These are phyloP conservation scores for Corylus avellana DNA, from an alignment of 306 rosid genomes.

Conservation along the genomic window DNA sequence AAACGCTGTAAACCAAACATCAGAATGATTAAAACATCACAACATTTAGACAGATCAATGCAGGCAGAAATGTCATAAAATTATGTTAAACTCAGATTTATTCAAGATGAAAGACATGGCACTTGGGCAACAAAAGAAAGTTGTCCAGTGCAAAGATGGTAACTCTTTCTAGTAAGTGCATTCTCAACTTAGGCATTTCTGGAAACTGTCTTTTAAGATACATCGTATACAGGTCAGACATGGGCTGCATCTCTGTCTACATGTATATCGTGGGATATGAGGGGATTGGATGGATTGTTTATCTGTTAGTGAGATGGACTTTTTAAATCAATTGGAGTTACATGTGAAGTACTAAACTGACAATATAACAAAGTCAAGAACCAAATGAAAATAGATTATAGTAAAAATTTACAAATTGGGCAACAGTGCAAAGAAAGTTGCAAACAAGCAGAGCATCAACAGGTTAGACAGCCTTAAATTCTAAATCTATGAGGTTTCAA, in stretches of 20 bases:
- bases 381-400: background rate
- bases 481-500: background rate
- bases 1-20: constrained; percentile 13
- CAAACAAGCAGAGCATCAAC: background rate
- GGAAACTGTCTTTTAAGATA: background rate
- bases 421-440: background rate
- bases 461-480: constrained; percentile 16
- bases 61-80: background rate
- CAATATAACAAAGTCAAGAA: background rate
- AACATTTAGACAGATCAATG: background rate
- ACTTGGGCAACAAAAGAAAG: background rate
- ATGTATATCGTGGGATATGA: background rate
- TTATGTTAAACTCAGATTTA: background rate
- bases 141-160: background rate
- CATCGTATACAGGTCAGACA: background rate
- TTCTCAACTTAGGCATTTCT: background rate
- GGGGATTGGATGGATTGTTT: background rate
- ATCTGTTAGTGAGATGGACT: background rate
- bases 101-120: background rate
- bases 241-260: background rate
- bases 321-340: background rate
- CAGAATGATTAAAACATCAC: constrained; percentile 7
- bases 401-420: background rate
- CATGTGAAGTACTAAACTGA: background rate
- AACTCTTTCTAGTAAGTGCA: background rate